A percentile compares a stretch with the other conserved stretches of the same genome.
These are phyloP conservation scores for Fusarium lateritium DNA, from an alignment of 2,329 filamentous ascomycete species.

Conservation along the genomic window DNA sequence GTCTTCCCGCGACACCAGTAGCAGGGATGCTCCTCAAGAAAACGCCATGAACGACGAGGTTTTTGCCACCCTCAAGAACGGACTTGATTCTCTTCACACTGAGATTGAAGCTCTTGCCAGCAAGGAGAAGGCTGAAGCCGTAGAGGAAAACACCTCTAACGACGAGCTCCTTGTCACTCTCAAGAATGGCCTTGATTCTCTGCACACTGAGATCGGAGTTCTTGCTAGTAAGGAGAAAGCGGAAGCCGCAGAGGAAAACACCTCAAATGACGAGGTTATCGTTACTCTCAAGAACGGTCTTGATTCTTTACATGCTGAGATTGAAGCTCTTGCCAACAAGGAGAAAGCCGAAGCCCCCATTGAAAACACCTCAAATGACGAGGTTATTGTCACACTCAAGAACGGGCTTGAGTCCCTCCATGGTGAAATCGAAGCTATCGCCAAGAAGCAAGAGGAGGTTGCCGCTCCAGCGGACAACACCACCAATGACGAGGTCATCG, in stretches of 20 bases:
- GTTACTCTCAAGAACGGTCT: slow-evolving; percentile 87
- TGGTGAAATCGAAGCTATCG: slow-evolving; percentile 80
- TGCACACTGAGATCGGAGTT: slow-evolving; percentile 76
- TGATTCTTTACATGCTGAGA: slow-evolving; percentile 78
- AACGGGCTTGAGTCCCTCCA: slow-evolving; percentile 80
- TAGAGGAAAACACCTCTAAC: slow-evolving; percentile 79
- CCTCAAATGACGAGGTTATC: slow-evolving; percentile 78
- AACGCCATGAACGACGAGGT: slow-evolving; percentile 86
- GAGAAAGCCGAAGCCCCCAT: slow-evolving; percentile 50
- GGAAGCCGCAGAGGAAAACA: slow-evolving; percentile 55
- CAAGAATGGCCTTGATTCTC: slow-evolving; percentile 80
- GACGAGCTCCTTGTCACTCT: slow-evolving; percentile 88
- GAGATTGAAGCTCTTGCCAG: slow-evolving; percentile 80
- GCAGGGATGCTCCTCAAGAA: slow-evolving; percentile 67
- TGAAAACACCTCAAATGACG: slow-evolving; percentile 69
- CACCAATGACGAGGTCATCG: slow-evolving; percentile 42
- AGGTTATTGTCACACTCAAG: slow-evolving; percentile 87
- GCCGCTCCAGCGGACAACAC: slow-evolving; percentile 26
- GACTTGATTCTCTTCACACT: slow-evolving; percentile 77
- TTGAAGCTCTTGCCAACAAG: slow-evolving; percentile 73
- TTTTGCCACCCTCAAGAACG: slow-evolving; percentile 84
- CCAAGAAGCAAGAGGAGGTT: slow-evolving; percentile 67
- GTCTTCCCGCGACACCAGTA: slow-evolving; percentile 74
- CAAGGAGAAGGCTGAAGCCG: slow-evolving; percentile 71
- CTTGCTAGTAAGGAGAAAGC: slow-evolving; percentile 72